phyloP scores from a whole-genome alignment of 192 early-diverging fungal species.

The Backusella parvicylindrica region DNA sequence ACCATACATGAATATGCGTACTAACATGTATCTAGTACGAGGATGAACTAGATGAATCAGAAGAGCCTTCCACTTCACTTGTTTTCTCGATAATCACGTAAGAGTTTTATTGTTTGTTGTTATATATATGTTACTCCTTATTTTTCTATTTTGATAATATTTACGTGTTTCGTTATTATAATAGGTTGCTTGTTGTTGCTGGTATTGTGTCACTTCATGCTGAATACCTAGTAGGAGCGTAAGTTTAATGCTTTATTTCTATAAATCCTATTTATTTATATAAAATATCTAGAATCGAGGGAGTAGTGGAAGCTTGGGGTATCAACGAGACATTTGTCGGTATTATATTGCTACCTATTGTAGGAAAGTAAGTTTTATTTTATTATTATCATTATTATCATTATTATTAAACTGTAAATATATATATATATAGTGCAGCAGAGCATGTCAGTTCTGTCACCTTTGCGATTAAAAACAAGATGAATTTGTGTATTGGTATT shows the following conservation, averaged over 20 bases:
- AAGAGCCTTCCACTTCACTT: slow-evolving; percentile 54
- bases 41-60: slow-evolving; percentile 48
- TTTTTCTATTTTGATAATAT: background rate
- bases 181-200: slow-evolving; percentile 57
- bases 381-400: slow-evolving; percentile 6
- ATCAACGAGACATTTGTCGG: slow-evolving; percentile 87
- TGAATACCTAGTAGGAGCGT: slow-evolving; percentile 77
- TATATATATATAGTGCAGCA: slow-evolving; percentile 21
- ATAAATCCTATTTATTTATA: no score
- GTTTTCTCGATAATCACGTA: slow-evolving; percentile 53
- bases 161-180: background rate
- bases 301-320: slow-evolving; percentile 60
- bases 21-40: slow-evolving; percentile 20
- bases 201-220: slow-evolving; percentile 74
- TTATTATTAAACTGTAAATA: slow-evolving; percentile 7
- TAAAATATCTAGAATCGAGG: slow-evolving; percentile 49
- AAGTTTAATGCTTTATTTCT: slow-evolving; percentile 16
- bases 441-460: slow-evolving; percentile 86
- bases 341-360: slow-evolving; percentile 87
- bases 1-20: background rate
- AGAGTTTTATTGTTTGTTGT: background rate
- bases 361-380: slow-evolving; percentile 67
- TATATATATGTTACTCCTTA: background rate
- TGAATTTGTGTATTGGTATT: slow-evolving; percentile 71
- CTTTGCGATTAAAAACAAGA: slow-evolving; percentile 86